A percentile compares a stretch with the other conserved stretches of the same genome.
These are phyloP conservation scores for Selaginella tamariscina DNA, from an alignment of 75 land plant genomes.

Conservation along the genomic window DNA sequence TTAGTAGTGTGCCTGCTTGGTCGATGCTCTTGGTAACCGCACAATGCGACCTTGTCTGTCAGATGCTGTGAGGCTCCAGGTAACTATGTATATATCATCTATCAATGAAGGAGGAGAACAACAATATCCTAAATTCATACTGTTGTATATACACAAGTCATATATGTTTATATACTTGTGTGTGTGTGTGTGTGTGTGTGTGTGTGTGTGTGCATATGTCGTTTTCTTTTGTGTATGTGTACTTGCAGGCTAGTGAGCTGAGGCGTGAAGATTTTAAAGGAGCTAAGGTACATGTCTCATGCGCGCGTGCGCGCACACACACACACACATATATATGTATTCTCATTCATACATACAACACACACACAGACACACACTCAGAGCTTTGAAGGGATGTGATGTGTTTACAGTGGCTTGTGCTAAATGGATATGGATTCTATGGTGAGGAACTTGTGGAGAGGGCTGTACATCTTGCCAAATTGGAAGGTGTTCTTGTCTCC, in stretches of 20 bases:
- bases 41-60: constrained; percentile 93
- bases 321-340: background rate
- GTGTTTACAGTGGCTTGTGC: constrained; percentile 27
- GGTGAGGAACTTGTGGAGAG: constrained; percentile 34
- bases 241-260: constrained; percentile 51
- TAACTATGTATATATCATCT: too few species aligned
- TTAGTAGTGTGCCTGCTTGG: constrained; percentile 79
- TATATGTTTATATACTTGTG: background rate
- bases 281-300: constrained; percentile 37
- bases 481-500: constrained; percentile 61
- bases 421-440: constrained; percentile 40
- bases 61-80: constrained; percentile 71
- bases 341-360: too few species aligned
- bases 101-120: too few species aligned
- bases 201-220: constrained; percentile 4
- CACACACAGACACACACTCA: too few species aligned
- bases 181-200: background rate
- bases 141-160: too few species aligned
- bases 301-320: background rate
- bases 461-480: constrained; percentile 59
- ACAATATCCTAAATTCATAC: too few species aligned
- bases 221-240: background rate
- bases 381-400: too few species aligned
- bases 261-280: constrained; percentile 59
- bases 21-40: constrained; percentile 83